Conservation (phyloP, 192 early-diverging fungal genomes). For the Chytriomyces sp. region DNA sequence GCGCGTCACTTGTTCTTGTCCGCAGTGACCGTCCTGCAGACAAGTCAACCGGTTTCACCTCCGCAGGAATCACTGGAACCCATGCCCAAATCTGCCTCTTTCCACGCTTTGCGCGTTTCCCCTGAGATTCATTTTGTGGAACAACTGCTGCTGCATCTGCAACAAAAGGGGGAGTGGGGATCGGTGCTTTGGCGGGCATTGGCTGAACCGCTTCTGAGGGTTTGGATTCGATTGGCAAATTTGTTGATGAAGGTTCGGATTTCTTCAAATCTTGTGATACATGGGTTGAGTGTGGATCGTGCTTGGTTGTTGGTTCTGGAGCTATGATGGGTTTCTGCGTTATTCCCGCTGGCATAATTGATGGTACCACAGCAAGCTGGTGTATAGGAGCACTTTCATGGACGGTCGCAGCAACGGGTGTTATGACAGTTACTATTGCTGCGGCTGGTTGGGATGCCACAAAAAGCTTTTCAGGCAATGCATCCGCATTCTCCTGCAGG, state of each 20-base stretch:
- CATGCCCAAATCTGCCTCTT: not conserved
- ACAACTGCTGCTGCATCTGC: not conserved
- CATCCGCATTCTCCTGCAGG: too few relatives aligned
- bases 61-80: not conserved
- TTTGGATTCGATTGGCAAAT: not conserved
- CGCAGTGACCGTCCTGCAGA: not conserved
- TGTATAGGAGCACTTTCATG: too few relatives aligned
- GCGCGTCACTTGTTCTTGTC: not conserved
- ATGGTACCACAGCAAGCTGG: too few relatives aligned
- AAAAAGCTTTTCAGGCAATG: too few relatives aligned
- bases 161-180: not conserved
- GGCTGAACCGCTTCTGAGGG: too few relatives aligned
- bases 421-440: too few relatives aligned
- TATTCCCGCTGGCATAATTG: too few relatives aligned
- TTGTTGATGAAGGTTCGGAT: not conserved
- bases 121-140: not conserved
- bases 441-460: too few relatives aligned
- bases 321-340: too few relatives aligned
- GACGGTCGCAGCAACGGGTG: too few relatives aligned
- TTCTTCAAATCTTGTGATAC: not conserved
- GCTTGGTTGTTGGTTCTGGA: not conserved
- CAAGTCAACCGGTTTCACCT: not conserved
- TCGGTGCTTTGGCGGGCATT: not conserved
- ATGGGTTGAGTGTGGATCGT: not conserved
- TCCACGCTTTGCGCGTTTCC: not conserved